phyloP scores from a whole-genome alignment of 805 yeast species.

The Candida krabiensis region DNA sequence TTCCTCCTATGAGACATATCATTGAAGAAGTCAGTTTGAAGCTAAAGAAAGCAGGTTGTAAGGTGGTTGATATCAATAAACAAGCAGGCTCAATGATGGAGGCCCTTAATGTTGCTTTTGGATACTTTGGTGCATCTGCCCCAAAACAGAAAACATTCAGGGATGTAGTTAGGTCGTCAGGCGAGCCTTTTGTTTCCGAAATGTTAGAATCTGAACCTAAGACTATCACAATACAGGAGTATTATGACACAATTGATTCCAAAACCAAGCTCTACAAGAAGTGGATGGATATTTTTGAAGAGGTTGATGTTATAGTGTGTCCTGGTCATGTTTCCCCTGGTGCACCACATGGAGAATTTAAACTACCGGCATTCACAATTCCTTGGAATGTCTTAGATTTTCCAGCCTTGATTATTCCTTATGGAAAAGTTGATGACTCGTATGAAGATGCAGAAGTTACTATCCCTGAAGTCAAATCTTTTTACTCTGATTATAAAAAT shows the following conservation, averaged over 20 bases:
- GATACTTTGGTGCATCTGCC: too few species aligned
- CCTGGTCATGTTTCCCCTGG: conserved; percentile 20
- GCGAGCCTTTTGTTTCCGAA: too few species aligned
- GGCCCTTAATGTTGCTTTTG: conserved; percentile 7
- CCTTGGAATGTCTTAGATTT: conserved; percentile 20
- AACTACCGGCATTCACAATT: conserved; percentile 17
- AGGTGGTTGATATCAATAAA: conserved; percentile 36
- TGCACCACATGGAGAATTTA: conserved; percentile 21
- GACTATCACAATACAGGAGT: too few species aligned
- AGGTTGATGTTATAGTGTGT: conserved; percentile 15
- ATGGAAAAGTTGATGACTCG: conserved; percentile 19
- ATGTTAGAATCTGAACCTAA: too few species aligned
- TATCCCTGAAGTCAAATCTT: background rate
- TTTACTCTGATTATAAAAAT: conserved; percentile 45
- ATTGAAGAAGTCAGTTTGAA: conserved; percentile 31
- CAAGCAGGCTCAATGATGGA: conserved; percentile 8
- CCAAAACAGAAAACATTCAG: too few species aligned
- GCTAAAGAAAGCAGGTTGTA: conserved; percentile 42
- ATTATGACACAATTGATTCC: background rate
- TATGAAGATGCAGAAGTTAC: conserved; percentile 14
- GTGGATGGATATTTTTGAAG: conserved; percentile 4
- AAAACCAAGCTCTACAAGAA: conserved; percentile 7
- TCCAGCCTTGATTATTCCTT: conserved; percentile 52
- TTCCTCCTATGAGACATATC: conserved; percentile 54
- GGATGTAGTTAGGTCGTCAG: too few species aligned